Evolutionary conservation across 371 early-diverging fungal genomes (phyloP).

Genomic region (Choanephora cucurbitarum): DNA sequence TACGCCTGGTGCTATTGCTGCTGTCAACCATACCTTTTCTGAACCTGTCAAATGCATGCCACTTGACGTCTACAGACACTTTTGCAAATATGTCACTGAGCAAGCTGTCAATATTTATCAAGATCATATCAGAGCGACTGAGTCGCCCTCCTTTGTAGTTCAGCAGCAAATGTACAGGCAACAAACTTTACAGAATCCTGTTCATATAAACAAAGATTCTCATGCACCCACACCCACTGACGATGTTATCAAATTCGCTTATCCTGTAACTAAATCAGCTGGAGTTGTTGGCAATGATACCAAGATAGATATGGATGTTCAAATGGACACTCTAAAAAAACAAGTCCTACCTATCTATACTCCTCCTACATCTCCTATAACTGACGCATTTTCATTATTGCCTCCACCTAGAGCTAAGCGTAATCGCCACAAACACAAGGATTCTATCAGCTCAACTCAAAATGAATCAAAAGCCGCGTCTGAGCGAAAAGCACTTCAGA

Average conservation of each 20-base stretch:
- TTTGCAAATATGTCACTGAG: slow-evolving; percentile 35
- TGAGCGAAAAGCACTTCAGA: neutral
- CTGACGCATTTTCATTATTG: slow-evolving; percentile 19
- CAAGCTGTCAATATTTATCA: slow-evolving; percentile 32
- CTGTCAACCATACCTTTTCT: slow-evolving; percentile 38
- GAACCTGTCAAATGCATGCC: slow-evolving; percentile 41
- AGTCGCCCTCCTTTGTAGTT: slow-evolving; percentile 12
- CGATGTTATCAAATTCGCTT: too few relatives aligned
- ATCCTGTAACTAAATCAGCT: neutral
- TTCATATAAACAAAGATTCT: neutral
- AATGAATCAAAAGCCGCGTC: neutral
- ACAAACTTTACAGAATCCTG: slow-evolving; percentile 7
- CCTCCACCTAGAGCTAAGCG: slow-evolving; percentile 35
- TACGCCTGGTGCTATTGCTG: slow-evolving; percentile 31
- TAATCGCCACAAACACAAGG: slow-evolving; percentile 13
- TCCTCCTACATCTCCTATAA: neutral
- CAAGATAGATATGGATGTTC: neutral
- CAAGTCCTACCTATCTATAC: neutral
- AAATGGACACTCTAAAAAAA: neutral
- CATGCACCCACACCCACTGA: neutral
- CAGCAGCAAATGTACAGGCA: slow-evolving; percentile 30
- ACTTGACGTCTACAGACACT: slow-evolving; percentile 23
- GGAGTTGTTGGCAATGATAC: neutral
- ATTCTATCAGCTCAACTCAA: neutral
- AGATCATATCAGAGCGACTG: neutral